phyloP scores from a whole-genome alignment of 1,284 basidiomycete species.

The Afroboletus lepidellus region DNA sequence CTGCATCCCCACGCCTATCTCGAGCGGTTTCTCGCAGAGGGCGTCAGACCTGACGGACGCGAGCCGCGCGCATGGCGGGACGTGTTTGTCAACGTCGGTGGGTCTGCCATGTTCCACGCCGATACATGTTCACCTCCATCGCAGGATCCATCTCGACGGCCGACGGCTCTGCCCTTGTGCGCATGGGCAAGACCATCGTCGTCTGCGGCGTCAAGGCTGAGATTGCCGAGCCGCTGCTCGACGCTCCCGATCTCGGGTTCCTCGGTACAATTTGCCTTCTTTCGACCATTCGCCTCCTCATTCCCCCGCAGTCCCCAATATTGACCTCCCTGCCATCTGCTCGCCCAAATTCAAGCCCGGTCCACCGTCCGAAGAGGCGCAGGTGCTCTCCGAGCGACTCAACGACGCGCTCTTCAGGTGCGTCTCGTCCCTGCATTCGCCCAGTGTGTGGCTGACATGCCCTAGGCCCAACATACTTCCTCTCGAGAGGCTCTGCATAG shows the following conservation, averaged over 20 bases:
- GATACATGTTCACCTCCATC: background rate
- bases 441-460: background rate
- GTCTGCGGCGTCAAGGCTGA: conserved; percentile 96
- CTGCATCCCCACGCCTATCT: conserved; percentile 52
- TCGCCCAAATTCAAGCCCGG: conserved; percentile 93
- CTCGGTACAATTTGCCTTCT: conserved; percentile 55
- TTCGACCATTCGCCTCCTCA: background rate
- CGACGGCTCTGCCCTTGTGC: conserved; percentile 84
- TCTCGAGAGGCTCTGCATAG: conserved; percentile 73
- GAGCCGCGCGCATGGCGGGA: conserved; percentile 52
- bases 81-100: conserved; percentile 62
- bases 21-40: conserved; percentile 54
- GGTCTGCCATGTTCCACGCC: conserved; percentile 21
- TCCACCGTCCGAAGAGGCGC: conserved; percentile 89
- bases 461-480: conserved; percentile 70
- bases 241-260: conserved; percentile 74
- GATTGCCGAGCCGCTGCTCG: conserved; percentile 83
- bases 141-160: conserved; percentile 81
- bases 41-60: conserved; percentile 64
- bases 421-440: conserved; percentile 22
- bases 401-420: conserved; percentile 77
- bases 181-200: conserved; percentile 87
- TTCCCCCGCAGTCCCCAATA: conserved; percentile 64
- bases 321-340: conserved; percentile 91
- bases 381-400: conserved; percentile 80